phyloP scores from a whole-genome alignment of 1,284 basidiomycete species.

The Cutaneotrichosporon cyanovorans region DNA sequence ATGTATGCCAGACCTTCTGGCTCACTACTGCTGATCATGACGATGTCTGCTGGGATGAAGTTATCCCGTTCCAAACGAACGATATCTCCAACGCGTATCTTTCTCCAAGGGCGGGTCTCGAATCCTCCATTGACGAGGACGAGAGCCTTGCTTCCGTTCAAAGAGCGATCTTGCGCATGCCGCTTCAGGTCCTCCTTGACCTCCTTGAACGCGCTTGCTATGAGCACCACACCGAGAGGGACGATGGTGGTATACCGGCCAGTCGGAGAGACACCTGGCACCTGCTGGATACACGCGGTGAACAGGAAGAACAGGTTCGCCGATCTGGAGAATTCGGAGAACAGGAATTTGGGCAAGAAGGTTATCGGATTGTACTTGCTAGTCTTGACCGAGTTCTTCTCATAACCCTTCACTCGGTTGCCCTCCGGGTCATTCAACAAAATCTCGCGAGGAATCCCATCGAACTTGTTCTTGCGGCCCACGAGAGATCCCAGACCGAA shows the following conservation, averaged over 20 bases:
- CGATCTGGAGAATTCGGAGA: constrained; percentile 66
- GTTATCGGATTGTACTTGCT: constrained; percentile 89
- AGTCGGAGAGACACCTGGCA: constrained; percentile 94
- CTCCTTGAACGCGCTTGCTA: constrained; percentile 96
- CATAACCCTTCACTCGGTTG: constrained; percentile 55
- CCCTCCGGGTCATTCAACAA: constrained; percentile 60
- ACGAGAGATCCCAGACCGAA: constrained; percentile 37
- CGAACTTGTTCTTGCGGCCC: constrained; percentile 38
- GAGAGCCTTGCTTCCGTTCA: constrained; percentile 76
- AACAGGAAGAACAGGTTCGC: constrained; percentile 99
- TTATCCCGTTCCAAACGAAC: constrained; percentile 84
- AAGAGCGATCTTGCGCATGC: constrained; percentile 85
- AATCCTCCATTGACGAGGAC: constrained; percentile 66
- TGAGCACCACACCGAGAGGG: constrained; percentile 78
- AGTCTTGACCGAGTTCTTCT: constrained; percentile 81
- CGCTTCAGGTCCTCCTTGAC: constrained; percentile 95
- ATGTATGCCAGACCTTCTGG: constrained; percentile 97
- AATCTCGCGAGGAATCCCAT: constrained; percentile 49
- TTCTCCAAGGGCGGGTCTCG: constrained; percentile 72
- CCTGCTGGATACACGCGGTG: constrained; percentile 96
- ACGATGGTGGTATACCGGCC: constrained; percentile 92
- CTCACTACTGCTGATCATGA: constrained; percentile 82
- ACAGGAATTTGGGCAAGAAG: constrained; percentile 89
- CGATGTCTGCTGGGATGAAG: constrained; percentile 91
- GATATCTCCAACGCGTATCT: constrained; percentile 85